Evolutionary conservation across 148 eudicot genomes (phyloP).

Genomic region (Silene conica): DNA sequence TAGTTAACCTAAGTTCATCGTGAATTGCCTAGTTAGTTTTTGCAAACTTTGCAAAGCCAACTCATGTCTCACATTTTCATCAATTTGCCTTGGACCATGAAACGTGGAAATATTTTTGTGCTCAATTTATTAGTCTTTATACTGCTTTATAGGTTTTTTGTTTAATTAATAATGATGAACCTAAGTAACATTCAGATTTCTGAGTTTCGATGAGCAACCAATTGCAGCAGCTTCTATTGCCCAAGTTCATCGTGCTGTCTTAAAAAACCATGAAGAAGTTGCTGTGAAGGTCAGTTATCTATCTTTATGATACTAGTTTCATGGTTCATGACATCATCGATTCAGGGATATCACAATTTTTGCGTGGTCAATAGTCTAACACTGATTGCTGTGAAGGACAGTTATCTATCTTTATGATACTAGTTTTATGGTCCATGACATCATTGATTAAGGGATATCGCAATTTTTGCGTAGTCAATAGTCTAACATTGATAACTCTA

Average conservation of each 20-base stretch:
- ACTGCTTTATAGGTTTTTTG: background rate
- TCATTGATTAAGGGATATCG: background rate
- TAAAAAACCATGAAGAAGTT: conserved; percentile 66
- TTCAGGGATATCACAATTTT: background rate
- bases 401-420: conserved; percentile 12
- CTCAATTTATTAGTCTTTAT: too few species aligned
- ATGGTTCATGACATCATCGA: background rate
- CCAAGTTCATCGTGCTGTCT: conserved; percentile 85
- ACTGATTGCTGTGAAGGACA: conserved; percentile 84
- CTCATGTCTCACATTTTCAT: too few species aligned
- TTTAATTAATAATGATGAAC: conserved; percentile 6
- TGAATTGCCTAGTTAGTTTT: too few species aligned
- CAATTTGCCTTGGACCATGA: too few species aligned
- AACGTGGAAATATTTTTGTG: too few species aligned
- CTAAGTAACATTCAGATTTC: conserved; percentile 48
- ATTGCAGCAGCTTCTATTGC: conserved; percentile 97
- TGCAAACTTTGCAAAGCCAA: too few species aligned
- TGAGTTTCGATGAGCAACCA: conserved; percentile 76
- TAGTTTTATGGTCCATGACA: conserved; percentile 5
- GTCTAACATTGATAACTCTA: background rate
- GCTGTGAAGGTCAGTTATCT: conserved; percentile 71
- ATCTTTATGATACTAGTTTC: background rate
- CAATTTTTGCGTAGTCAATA: background rate
- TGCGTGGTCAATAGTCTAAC: background rate
- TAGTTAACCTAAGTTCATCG: too few species aligned